Percentiles rank a stretch among this genome's conserved stretches.
phyloP scores from a whole-genome alignment of 257 asterid genomes.

The Sherardia arvensis region DNA sequence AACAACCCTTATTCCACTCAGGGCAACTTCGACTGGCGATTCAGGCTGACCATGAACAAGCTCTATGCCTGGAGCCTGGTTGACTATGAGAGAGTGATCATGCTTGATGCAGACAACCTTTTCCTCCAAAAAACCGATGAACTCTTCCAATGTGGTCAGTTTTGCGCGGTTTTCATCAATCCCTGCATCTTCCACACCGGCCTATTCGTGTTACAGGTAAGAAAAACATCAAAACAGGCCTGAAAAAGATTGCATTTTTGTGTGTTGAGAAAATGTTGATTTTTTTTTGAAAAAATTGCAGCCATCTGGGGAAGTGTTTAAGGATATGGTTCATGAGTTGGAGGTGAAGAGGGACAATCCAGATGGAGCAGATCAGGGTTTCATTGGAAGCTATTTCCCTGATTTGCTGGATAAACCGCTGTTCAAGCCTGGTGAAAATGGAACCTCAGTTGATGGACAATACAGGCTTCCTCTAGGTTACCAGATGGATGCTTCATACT shows the following conservation, averaged over 20 bases:
- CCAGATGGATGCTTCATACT: slow-evolving; percentile 96
- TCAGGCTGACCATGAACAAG: slow-evolving; percentile 69
- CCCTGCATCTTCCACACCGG: slow-evolving; percentile 98
- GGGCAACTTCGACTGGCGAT: slow-evolving; percentile 49
- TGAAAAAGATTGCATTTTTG: not conserved
- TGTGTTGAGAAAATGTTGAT: not conserved
- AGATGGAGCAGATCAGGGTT: slow-evolving; percentile 95
- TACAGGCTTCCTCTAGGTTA: slow-evolving; percentile 87
- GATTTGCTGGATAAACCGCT: slow-evolving; percentile 59
- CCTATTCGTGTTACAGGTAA: slow-evolving; percentile 83
- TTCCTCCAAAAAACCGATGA: slow-evolving; percentile 68
- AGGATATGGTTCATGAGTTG: slow-evolving; percentile 70
- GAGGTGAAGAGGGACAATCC: slow-evolving; percentile 57
- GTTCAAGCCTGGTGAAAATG: slow-evolving; percentile 63
- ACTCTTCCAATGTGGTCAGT: slow-evolving; percentile 82
- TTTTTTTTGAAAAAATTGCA: slow-evolving; percentile 22
- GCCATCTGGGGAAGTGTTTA: slow-evolving; percentile 67
- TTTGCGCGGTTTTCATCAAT: slow-evolving; percentile 86
- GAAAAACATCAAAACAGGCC: not conserved
- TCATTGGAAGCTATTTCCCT: slow-evolving; percentile 63
- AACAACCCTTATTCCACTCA: slow-evolving; percentile 52
- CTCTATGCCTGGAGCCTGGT: slow-evolving; percentile 90
- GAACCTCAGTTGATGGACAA: slow-evolving; percentile 55
- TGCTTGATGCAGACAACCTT: slow-evolving; percentile 93
- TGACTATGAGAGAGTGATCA: slow-evolving; percentile 64